Evolutionary conservation across 2,329 filamentous ascomycete genomes (phyloP), one percentile per base, ranked within the genome.

Genomic region (Trichoderma endophyticum): DNA sequence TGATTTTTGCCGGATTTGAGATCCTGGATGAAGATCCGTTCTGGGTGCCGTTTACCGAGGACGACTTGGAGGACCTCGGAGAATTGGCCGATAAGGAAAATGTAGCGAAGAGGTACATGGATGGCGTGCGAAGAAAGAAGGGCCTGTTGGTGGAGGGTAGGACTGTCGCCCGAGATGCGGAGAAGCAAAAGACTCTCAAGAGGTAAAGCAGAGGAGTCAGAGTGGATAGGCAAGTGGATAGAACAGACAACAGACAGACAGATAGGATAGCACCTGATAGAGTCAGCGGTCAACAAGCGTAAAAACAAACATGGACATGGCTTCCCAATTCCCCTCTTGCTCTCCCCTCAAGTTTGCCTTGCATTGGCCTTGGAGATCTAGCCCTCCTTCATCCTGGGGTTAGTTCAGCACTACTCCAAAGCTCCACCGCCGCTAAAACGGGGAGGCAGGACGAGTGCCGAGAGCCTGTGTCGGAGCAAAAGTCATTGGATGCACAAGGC

Each of bases 11-110:
- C 8, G 96, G 96, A 1, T 99, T 95, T 79, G 94, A 98, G 81
- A 89, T 97, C 76, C 86, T 98, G 2, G 94, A 98, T 80, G 92
- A 98, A 82, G 96, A 99, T 84, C 96, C 96, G 0, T 97, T 97
- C 84, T 99, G 96, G 96, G 94, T 97, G 61, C 96, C 96, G 1
- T 94, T 94, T 75, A 98, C 95, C 0, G 96, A 98, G 79, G 96
- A 98, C 80, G 94, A 99, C 79, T 83, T 99, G 66, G 96, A 99
- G 86, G 96, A 99, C 84, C 83, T 99, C 73, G 96, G 96, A 30
- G 95, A 98, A 85, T 85, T 95, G 80, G 96, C 93, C 4, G 96
- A 99, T 83, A 89, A 89, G 79, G 96, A 98, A 86, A 98, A 98
- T 82, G 93, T 98, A 65, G 96, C 96, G 28, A 97, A 97, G 88